Evolutionary conservation across 1,284 basidiomycete genomes (phyloP).

Genomic region (Inonotus obliquus): DNA sequence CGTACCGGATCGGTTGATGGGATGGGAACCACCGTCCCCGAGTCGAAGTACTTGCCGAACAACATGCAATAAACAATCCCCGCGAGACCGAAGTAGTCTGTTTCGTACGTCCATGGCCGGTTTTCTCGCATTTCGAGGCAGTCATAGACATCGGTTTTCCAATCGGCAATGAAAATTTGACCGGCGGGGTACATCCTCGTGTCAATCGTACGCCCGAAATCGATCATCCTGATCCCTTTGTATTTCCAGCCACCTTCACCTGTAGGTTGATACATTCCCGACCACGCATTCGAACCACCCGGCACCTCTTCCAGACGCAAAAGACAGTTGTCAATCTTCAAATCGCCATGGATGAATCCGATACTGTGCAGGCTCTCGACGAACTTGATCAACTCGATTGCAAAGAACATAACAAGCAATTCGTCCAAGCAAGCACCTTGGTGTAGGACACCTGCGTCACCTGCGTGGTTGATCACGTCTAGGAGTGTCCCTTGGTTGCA

Average conservation of each 20-base stretch:
- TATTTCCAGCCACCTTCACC: constrained; percentile 81
- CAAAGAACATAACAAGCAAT: constrained; percentile 92
- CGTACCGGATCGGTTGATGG: constrained; percentile 33
- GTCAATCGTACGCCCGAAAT: constrained; percentile 95
- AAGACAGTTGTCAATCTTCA: constrained; percentile 99
- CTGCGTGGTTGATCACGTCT: constrained; percentile 87
- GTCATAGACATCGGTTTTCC: constrained; percentile 84
- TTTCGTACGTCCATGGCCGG: constrained; percentile 87
- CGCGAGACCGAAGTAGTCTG: constrained; percentile 94
- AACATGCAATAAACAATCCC: constrained; percentile 93
- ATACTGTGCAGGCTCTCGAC: constrained; percentile 79
- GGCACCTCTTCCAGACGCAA: constrained; percentile 84
- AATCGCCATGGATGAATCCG: constrained; percentile 93
- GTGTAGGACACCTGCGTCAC: constrained; percentile 61
- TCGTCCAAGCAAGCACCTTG: constrained; percentile 88
- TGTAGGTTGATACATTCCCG: constrained; percentile 64
- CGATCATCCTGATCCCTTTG: constrained; percentile 92
- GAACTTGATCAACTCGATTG: constrained; percentile 82
- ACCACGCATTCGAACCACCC: constrained; percentile 67
- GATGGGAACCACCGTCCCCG: constrained; percentile 43
- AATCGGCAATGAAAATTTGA: constrained; percentile 85
- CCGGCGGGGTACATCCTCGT: constrained; percentile 70
- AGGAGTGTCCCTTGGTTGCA: constrained; percentile 91
- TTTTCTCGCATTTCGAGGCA: constrained; percentile 87
- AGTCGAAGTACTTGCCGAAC: constrained; percentile 92